Evolutionary conservation across 2,329 filamentous ascomycete genomes (phyloP).

Genomic region (Elsinoe batatas): DNA sequence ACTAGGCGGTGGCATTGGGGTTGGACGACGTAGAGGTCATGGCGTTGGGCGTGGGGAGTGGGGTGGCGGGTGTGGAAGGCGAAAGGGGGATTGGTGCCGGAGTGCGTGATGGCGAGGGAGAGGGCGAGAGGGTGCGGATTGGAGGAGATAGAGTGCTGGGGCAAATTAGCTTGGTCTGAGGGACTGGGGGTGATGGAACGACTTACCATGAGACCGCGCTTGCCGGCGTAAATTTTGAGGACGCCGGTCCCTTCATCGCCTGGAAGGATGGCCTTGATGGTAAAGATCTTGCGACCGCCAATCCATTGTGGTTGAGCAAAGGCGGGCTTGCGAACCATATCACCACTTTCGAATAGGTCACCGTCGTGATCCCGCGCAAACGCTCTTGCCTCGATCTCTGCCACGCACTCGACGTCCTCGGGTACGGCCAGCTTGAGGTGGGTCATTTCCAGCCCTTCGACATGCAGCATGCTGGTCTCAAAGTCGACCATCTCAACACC

Average conservation of each 20-base stretch:
- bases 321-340: conserved; percentile 73
- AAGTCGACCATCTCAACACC: conserved; percentile 73
- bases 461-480: conserved; percentile 73
- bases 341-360: conserved; percentile 86
- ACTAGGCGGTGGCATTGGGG: conserved; percentile 84
- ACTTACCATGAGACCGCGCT: conserved; percentile 73
- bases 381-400: conserved; percentile 77
- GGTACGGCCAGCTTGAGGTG: conserved; percentile 84
- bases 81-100: conserved; percentile 85
- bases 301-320: conserved; percentile 89
- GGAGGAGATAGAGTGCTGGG: conserved; percentile 76
- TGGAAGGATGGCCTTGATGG: conserved; percentile 82
- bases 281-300: conserved; percentile 77
- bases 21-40: conserved; percentile 94
- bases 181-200: background rate
- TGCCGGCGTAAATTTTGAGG: conserved; percentile 87
- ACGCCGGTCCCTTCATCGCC: conserved; percentile 83
- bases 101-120: conserved; percentile 79
- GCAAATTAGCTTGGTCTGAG: conserved; percentile 11
- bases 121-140: conserved; percentile 89
- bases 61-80: conserved; percentile 89
- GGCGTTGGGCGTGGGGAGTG: conserved; percentile 91
- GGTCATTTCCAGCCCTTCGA: conserved; percentile 88
- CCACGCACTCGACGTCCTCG: conserved; percentile 79
- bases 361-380: conserved; percentile 78